phyloP scores from a whole-genome alignment of 176 grass and related monocot species.

The Bothriochloa decipiens region DNA sequence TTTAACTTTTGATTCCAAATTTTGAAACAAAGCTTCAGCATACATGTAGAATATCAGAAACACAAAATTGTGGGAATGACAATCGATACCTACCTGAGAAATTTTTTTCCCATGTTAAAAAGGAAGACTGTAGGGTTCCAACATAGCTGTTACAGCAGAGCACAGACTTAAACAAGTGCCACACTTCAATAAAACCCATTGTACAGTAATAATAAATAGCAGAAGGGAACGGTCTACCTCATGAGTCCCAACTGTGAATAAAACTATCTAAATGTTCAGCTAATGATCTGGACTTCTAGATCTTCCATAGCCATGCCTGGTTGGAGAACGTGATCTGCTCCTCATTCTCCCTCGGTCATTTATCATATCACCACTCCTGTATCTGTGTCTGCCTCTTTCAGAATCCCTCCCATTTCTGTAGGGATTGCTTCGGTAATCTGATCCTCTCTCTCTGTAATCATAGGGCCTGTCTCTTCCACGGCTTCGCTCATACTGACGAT shows the following conservation, averaged over 20 bases:
- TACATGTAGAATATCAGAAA: constrained; percentile 45
- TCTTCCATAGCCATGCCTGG: constrained; percentile 63
- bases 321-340: constrained; percentile 82
- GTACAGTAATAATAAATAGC: constrained; percentile 54
- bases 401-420: constrained; percentile 78
- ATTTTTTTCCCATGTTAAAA: constrained; percentile 68
- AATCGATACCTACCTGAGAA: constrained; percentile 81
- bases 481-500: constrained; percentile 51
- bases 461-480: constrained; percentile 64
- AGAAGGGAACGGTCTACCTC: constrained; percentile 80
- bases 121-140: constrained; percentile 65
- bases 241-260: constrained; percentile 61
- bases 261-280: constrained; percentile 68
- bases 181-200: constrained; percentile 65
- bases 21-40: constrained; percentile 45
- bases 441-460: constrained; percentile 60
- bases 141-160: constrained; percentile 83
- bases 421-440: constrained; percentile 53
- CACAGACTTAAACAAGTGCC: constrained; percentile 58
- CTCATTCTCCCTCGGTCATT: constrained; percentile 47
- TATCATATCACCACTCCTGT: constrained; percentile 58
- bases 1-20: constrained; percentile 41
- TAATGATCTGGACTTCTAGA: constrained; percentile 66
- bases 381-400: constrained; percentile 58
- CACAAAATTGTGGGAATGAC: constrained; percentile 44